Conservation (phyloP, 1,284 basidiomycete genomes). For the Porodaedalea pini region DNA sequence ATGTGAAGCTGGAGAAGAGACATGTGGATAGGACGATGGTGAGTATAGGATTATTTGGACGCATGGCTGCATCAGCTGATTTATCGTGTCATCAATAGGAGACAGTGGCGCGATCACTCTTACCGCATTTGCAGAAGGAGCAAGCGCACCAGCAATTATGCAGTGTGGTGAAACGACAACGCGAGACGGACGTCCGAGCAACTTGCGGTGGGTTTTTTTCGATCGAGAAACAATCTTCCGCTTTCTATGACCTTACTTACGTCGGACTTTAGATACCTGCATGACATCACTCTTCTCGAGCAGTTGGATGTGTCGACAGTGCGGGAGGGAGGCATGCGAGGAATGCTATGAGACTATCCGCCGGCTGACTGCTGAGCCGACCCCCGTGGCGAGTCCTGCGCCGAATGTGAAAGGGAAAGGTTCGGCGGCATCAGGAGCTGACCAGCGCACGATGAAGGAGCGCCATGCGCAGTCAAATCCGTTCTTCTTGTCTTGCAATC, state of each 20-base stretch:
- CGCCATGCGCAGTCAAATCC: constrained; percentile 63
- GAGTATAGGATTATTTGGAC: constrained; percentile 18
- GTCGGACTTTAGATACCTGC: constrained; percentile 68
- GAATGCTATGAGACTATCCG: constrained; percentile 76
- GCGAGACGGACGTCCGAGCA: constrained; percentile 75
- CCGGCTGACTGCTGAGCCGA: constrained; percentile 54
- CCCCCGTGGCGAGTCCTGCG: constrained; percentile 37
- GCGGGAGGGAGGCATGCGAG: constrained; percentile 86
- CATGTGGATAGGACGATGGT: constrained; percentile 64
- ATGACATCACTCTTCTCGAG: constrained; percentile 88
- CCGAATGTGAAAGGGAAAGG: constrained; percentile 34
- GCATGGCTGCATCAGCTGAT: background rate
- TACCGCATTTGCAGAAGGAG: constrained; percentile 68
- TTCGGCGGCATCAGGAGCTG: constrained; percentile 27
- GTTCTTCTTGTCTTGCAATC: constrained; percentile 69
- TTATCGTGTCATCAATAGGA: constrained; percentile 34
- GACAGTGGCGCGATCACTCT: constrained; percentile 66
- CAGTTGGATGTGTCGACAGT: constrained; percentile 86
- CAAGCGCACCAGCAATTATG: constrained; percentile 60
- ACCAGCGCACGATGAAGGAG: constrained; percentile 49
- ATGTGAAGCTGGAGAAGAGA: constrained; percentile 44
- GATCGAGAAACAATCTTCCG: background rate
- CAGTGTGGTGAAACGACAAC: constrained; percentile 64
- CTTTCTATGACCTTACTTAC: background rate
- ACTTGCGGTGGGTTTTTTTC: constrained; percentile 67